Conservation (phyloP, 108 stramenopile genomes). For the Conticribra weissflogii region DNA sequence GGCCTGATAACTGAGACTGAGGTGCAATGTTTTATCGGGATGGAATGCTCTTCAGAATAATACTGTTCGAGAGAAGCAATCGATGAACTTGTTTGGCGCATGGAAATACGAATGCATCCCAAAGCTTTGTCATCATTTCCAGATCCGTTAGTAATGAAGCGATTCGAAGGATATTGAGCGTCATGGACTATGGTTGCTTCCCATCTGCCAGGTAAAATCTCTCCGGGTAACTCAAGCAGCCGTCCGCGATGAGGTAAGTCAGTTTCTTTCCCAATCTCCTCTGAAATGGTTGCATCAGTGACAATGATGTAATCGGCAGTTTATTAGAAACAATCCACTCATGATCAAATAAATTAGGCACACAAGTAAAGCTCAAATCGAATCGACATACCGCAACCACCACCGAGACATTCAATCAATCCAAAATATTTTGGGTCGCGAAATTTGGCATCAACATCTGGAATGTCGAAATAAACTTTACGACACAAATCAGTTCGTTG, state of each 20-base stretch:
- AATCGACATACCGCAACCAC: constrained; percentile 30
- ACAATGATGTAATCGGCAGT: no score
- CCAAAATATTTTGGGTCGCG: constrained; percentile 39
- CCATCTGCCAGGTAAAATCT: constrained; percentile 33
- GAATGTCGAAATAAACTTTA: constrained; percentile 19
- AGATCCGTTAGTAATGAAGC: background rate
- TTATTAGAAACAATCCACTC: no score
- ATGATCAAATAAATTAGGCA: no score
- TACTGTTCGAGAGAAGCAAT: constrained; percentile 22
- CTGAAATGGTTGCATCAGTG: no score
- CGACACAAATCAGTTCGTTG: background rate
- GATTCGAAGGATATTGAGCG: background rate
- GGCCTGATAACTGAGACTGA: constrained; percentile 31
- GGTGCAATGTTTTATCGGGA: background rate
- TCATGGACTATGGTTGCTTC: constrained; percentile 17
- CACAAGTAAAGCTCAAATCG: no score
- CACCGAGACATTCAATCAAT: constrained; percentile 39
- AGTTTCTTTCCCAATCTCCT: constrained; percentile 16
- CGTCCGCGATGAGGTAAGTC: constrained; percentile 34
- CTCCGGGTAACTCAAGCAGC: constrained; percentile 39
- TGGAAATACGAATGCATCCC: constrained; percentile 4
- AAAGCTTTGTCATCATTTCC: background rate
- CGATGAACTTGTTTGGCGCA: constrained; percentile 27
- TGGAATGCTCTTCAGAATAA: background rate
- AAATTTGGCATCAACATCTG: constrained; percentile 9